phyloP scores from a whole-genome alignment of 352 stramenopile species.

The Globisporangium splendens region DNA sequence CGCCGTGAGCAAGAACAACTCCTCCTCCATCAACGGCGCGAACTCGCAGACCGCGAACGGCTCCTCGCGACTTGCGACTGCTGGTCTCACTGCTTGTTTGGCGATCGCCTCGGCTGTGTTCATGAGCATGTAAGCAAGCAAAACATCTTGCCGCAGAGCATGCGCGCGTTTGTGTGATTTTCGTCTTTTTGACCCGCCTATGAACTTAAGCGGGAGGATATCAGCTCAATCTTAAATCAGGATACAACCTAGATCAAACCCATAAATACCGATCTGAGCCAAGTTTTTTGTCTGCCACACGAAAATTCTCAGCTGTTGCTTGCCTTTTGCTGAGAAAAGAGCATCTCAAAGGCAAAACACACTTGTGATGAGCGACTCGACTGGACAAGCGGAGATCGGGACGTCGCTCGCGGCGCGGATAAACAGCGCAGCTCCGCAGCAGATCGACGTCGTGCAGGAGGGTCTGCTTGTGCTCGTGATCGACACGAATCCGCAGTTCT shows the following conservation, averaged over 20 bases:
- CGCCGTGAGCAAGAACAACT: conserved; percentile 17
- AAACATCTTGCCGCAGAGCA: too few relatives aligned
- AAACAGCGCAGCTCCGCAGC: conserved; percentile 11
- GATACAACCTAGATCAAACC: too few relatives aligned
- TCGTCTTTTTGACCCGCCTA: background rate
- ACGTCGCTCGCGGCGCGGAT: conserved; percentile 14
- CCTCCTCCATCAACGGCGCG: conserved; percentile 11
- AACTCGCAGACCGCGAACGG: conserved; percentile 17
- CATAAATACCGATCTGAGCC: background rate
- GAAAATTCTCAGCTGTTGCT: background rate
- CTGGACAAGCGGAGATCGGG: conserved; percentile 5
- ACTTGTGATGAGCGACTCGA: too few relatives aligned
- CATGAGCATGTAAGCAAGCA: conserved; percentile 30
- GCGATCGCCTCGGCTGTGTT: conserved; percentile 34
- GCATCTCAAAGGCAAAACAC: background rate
- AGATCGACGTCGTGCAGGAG: conserved; percentile 22
- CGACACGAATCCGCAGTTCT: conserved; percentile 76
- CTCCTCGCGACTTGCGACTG: conserved; percentile 21
- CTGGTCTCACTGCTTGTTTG: conserved; percentile 26
- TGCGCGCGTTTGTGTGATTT: background rate
- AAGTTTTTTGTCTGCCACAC: background rate
- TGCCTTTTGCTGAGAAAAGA: too few relatives aligned
- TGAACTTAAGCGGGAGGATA: too few relatives aligned
- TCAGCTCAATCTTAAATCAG: background rate
- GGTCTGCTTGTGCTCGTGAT: conserved; percentile 76